Percentiles rank a stretch among this genome's conserved stretches.
These are phyloP conservation scores for Botrytis aclada DNA, from an alignment of 2,329 filamentous ascomycete genomes.

Conservation along the genomic window DNA sequence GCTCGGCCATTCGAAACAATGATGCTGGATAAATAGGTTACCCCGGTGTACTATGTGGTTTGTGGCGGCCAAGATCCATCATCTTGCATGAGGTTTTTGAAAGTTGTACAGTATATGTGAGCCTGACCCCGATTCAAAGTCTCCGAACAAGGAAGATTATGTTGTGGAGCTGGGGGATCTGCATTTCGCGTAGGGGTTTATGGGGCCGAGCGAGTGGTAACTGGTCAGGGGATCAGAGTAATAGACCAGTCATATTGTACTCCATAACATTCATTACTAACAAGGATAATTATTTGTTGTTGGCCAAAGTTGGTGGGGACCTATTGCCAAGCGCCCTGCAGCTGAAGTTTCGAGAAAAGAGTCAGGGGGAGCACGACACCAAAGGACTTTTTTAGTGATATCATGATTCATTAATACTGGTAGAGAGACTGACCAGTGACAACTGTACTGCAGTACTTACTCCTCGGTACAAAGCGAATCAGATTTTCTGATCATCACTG, in stretches of 20 bases:
- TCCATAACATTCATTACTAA: neutral
- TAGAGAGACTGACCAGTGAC: neutral
- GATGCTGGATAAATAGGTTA: constrained; percentile 1
- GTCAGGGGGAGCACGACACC: neutral
- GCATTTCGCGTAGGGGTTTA: neutral
- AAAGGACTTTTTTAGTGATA: neutral
- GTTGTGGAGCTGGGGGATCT: neutral
- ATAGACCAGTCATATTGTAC: neutral
- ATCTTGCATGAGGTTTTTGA: constrained; percentile 9
- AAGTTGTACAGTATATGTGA: neutral
- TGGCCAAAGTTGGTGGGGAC: neutral
- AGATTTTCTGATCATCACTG: neutral
- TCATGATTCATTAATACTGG: neutral
- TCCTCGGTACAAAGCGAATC: neutral
- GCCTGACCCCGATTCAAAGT: constrained; percentile 1
- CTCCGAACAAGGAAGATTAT: constrained; percentile 6
- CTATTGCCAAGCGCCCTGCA: neutral
- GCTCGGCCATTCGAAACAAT: constrained; percentile 2
- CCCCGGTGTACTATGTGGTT: neutral
- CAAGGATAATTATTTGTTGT: neutral
- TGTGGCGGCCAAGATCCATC: constrained; percentile 10
- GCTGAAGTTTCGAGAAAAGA: neutral
- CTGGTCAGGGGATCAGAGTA: neutral
- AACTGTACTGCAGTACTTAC: neutral
- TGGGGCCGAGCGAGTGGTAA: neutral